Percentiles rank a stretch among this genome's conserved stretches.
These are phyloP conservation scores for Umbilicus rupestris DNA, from an alignment of 164 flowering plant species.

Conservation along the genomic window DNA sequence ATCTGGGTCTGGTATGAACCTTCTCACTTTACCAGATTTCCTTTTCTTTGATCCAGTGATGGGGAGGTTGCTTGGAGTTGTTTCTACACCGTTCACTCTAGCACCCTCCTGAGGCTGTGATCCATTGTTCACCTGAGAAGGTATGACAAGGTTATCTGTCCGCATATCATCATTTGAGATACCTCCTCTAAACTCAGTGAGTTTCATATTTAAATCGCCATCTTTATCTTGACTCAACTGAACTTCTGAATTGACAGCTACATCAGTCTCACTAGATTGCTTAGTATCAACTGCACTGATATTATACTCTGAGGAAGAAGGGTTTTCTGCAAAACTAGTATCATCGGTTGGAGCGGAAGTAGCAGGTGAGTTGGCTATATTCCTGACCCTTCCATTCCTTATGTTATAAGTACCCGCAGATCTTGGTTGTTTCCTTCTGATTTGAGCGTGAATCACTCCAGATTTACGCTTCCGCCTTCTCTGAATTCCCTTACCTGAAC, in stretches of 20 bases:
- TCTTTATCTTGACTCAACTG: conserved; percentile 18
- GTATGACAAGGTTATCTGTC: conserved; percentile 20
- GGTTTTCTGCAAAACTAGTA: conserved; percentile 11
- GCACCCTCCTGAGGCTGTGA: conserved; percentile 24
- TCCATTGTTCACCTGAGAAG: conserved; percentile 23
- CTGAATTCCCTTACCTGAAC: conserved; percentile 33
- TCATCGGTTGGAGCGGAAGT: conserved; percentile 19
- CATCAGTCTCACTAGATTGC: conserved; percentile 26
- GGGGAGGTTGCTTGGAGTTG: conserved; percentile 32
- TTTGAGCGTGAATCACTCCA: conserved; percentile 32
- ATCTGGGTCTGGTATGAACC: conserved; percentile 49
- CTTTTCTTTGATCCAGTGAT: conserved; percentile 62
- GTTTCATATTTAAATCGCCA: conserved; percentile 34
- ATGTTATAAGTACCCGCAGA: conserved; percentile 9
- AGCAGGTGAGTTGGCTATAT: conserved; percentile 13
- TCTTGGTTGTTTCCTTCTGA: conserved; percentile 56
- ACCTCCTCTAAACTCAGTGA: conserved; percentile 37
- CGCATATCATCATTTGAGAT: conserved; percentile 12
- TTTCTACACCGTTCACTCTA: conserved; percentile 20
- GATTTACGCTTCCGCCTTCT: conserved; percentile 58
- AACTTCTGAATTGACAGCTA: conserved; percentile 10
- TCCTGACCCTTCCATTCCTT: conserved; percentile 13
- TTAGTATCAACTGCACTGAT: conserved; percentile 16
- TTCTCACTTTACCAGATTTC: conserved; percentile 75
- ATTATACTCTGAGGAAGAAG: conserved; percentile 8